Base-by-base conservation (phyloP, 495 filamentous ascomycete genomes). In the Penicillium maclennaniae region DNA sequence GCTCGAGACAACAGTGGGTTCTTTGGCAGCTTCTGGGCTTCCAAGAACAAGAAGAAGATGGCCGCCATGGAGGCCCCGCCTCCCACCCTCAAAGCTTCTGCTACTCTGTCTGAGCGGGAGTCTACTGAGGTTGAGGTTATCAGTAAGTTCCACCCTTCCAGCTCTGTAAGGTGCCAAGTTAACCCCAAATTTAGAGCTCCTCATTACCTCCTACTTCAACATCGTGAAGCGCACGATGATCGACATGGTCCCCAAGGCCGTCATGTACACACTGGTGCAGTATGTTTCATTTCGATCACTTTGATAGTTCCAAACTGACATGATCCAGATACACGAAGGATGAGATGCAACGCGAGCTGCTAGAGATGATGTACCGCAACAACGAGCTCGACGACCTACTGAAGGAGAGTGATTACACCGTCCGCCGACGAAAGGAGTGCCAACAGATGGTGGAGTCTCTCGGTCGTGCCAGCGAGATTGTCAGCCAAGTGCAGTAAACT, bases 1-100 rank as follows among this genome's bases (percentile, higher is more conserved):
- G 72, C 72, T 38, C 81, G 78, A 65, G 74, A 74, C 43, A 83
- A 84, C 60, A 71, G 80, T 45, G 89, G 91, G 48, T 99, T 97
- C 79, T 97, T 97, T 68, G 92, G 92, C 53, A 92, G 88, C 68
- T 97, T 97, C 81, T 97, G 95, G 71, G 91, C 92, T 6, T 87
- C 85, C 49, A 97, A 96, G 81, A 97, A 97, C 70, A 99, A 97
- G 83, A 99, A 97, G 86, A 97, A 96, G 85, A 91, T 96, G 81
- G 95, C 95, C 20, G 91, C 92, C 51, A 97, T 97, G 95, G 95
- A 97, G 62, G 76, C 95, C 36, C 95, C 95, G 27, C 93, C 93
- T 55, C 83, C 95, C 42, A 89, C 82, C 38, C 81, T 99, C 52
- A 99, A 97, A 74, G 95, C 93, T 26, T 93, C 89, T 9, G 92